These are phyloP conservation scores for Chamaenerion angustifolium DNA, from an alignment of 345 rosid species.

Conservation along the genomic window DNA sequence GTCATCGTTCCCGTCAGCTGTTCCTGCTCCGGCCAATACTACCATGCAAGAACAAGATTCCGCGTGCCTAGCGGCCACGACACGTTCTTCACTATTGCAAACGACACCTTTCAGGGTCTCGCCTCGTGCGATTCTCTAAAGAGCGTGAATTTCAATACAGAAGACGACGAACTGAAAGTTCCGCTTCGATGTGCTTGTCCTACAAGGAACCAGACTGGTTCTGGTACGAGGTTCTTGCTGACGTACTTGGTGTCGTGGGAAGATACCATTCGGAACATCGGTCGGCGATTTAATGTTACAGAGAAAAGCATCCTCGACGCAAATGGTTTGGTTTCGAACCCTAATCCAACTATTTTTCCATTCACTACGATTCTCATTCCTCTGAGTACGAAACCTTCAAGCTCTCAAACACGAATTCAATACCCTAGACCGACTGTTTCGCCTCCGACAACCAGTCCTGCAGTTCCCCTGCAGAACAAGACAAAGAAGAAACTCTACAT, in stretches of 20 bases:
- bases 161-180: conserved; percentile 11
- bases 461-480: conserved; percentile 5
- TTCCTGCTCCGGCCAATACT: conserved; percentile 21
- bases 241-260: conserved; percentile 20
- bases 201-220: conserved; percentile 18
- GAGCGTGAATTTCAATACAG: conserved; percentile 8
- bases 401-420: too few relatives aligned
- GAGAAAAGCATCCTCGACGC: conserved; percentile 15
- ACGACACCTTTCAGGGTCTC: conserved; percentile 19
- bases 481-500: conserved; percentile 9
- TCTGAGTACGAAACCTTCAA: conserved; percentile 19
- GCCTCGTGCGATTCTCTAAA: conserved; percentile 22
- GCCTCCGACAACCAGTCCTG: conserved; percentile 12
- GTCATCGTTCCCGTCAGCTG: conserved; percentile 31
- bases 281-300: conserved; percentile 25
- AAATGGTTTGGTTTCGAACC: conserved; percentile 17
- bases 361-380: conserved; percentile 41
- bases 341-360: conserved; percentile 13
- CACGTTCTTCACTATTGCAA: conserved; percentile 14
- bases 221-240: conserved; percentile 26
- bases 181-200: conserved; percentile 45
- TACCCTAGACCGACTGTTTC: conserved; percentile 1
- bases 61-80: background rate
- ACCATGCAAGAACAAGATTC: conserved; percentile 21
- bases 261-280: conserved; percentile 16